phyloP scores from a whole-genome alignment of 2,329 filamentous ascomycete genomes.

The Ophiostoma triangulosporum region DNA sequence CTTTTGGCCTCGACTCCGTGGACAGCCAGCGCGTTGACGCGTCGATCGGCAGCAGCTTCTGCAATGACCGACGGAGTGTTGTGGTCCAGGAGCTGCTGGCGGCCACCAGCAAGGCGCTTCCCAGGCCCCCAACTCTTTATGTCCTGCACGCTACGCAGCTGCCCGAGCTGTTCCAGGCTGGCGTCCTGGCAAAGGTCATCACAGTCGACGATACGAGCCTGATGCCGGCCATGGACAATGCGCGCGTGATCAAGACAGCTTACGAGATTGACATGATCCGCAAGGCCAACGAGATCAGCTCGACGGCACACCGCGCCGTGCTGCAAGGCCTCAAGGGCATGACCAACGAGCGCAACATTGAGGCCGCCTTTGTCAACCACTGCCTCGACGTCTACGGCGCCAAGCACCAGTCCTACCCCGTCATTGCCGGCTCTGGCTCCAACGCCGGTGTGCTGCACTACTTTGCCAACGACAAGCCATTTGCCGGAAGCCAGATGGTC shows the following conservation, averaged over 20 bases:
- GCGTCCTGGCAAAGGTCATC: constrained; percentile 9
- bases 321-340: constrained; percentile 49
- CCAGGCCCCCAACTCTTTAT: constrained; percentile 24
- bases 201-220: constrained; percentile 39
- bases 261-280: constrained; percentile 76
- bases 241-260: constrained; percentile 70
- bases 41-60: constrained; percentile 12
- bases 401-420: constrained; percentile 67
- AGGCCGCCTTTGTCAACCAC: constrained; percentile 60
- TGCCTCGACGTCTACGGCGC: constrained; percentile 57
- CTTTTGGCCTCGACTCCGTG: constrained; percentile 21
- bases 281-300: constrained; percentile 67
- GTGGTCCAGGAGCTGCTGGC: not conserved
- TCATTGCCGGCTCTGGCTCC: constrained; percentile 75
- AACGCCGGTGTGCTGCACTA: constrained; percentile 86
- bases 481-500: constrained; percentile 57
- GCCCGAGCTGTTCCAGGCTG: not conserved
- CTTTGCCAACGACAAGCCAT: constrained; percentile 58
- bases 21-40: constrained; percentile 2
- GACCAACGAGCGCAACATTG: constrained; percentile 68
- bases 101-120: not conserved
- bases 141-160: constrained; percentile 24
- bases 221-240: constrained; percentile 60
- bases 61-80: constrained; percentile 5
- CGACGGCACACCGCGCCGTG: constrained; percentile 61